Conservation (phyloP, 176 grass and related monocot genomes). For the Sorghum bicolor region Sorghum_bicolor_NCBIv3 NC_012875.2:52916501-52917000, state of each 20-base stretch:
- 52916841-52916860: conserved; percentile 92
- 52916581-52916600: conserved; percentile 7
- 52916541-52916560: not conserved
- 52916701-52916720: conserved; percentile 9
- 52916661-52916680: not conserved
- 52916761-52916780: conserved; percentile 92
- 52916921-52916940: conserved; percentile 69
- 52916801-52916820: conserved; percentile 99
- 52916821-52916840: conserved; percentile 88
- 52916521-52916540: not conserved
- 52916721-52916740: conserved; percentile 47
- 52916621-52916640: not conserved
- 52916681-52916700: not conserved
- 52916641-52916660: not conserved
- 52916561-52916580: not conserved
- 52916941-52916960: conserved; percentile 96
- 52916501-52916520: not conserved
- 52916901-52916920: conserved; percentile 4
- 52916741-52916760: conserved; percentile 99
- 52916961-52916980: conserved; percentile 89
- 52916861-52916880: conserved; percentile 31
- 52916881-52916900: conserved; percentile 2
- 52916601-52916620: not conserved
- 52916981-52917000: conserved; percentile 82
- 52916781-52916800: conserved; percentile 91